A percentile compares a stretch with the other conserved stretches of the same genome.
Evolutionary conservation across 306 rosid species (phyloP).

Genomic region (Cicer yamashitae): DNA sequence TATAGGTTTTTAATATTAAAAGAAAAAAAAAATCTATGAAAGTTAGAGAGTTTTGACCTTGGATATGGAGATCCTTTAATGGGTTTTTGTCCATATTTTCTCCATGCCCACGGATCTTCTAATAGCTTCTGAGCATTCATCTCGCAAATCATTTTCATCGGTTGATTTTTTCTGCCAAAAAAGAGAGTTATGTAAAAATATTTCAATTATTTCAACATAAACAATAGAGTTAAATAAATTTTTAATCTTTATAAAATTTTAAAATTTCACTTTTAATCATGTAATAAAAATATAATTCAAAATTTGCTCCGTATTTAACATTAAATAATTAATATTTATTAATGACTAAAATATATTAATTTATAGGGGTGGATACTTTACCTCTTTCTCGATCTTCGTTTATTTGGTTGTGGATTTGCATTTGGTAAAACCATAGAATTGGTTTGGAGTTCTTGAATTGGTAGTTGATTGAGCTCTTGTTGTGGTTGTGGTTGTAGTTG

Average conservation of each 20-base stretch:
- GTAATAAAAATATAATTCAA: too few species aligned
- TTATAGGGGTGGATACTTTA: neutral
- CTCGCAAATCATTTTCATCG: slow-evolving; percentile 57
- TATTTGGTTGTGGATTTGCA: slow-evolving; percentile 36
- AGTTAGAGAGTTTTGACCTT: slow-evolving; percentile 46
- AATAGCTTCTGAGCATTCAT: slow-evolving; percentile 64
- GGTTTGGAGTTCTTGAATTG: slow-evolving; percentile 34
- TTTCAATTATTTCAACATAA: neutral
- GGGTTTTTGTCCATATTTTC: slow-evolving; percentile 83
- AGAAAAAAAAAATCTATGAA: neutral
- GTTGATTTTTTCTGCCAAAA: slow-evolving; percentile 60
- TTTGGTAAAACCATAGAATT: slow-evolving; percentile 37
- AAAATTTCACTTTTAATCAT: neutral
- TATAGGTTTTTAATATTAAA: neutral
- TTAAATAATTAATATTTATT: neutral
- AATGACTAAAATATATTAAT: neutral
- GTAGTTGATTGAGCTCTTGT: slow-evolving; percentile 13
- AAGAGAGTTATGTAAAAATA: neutral
- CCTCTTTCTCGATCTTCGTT: slow-evolving; percentile 63
- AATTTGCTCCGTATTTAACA: too few species aligned
- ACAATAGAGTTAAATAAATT: neutral
- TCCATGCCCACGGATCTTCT: slow-evolving; percentile 85
- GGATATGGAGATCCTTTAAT: slow-evolving; percentile 86
- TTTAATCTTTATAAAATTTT: too few species aligned
- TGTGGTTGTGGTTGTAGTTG: neutral